Evolutionary conservation across 805 yeast species (phyloP), one percentile per base, ranked within the genome.

Genomic region (Brettanomyces naardenensis): DNA sequence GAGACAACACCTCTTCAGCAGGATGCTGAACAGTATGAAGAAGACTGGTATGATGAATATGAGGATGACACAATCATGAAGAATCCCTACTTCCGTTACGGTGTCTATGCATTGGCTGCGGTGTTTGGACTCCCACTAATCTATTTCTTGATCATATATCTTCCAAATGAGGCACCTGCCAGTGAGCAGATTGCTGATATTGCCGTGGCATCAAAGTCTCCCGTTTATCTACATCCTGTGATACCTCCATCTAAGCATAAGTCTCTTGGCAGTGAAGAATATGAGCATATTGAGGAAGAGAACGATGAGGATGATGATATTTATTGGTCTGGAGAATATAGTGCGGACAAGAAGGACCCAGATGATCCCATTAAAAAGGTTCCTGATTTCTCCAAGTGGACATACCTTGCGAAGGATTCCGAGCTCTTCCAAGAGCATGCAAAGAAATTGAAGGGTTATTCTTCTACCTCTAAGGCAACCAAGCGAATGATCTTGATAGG

Each of bases 401-500:
- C 39, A 15, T 40, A 45, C 11, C 26, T 56, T 7, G 43, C 42
- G 7, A 26, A 38, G 15, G 26, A 42, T 4, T 40, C 47, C 14
- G 33, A 43, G 29, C 19, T 49, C n/a, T 53, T 53, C 29, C 38
- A 44, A 19, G 30, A 42, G 3, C 58, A 54, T 41, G 40, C 51
- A 15, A 20, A 44, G n/a, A 42, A 49, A 31, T 38, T 47, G 5
- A 17, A 34, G 41, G 7, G 20, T 31, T 5, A 34, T 26, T 13
- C 20, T 37, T 3, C 40, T 47, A 25, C 14, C 23, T 17, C 32
- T 37, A n/a, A 58, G 15, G 15, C 37, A 4, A 31, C 19, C 10
- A 66, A 66, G 29, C 65, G 95, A 42, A 52, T 83, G 13, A 66
- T 90, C 4, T 53, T 87, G 33, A 67, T 89, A 19, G 97, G 97